Base-by-base conservation (phyloP, 192 early-diverging fungal species). In the Chytriomyces confervae region DNA sequence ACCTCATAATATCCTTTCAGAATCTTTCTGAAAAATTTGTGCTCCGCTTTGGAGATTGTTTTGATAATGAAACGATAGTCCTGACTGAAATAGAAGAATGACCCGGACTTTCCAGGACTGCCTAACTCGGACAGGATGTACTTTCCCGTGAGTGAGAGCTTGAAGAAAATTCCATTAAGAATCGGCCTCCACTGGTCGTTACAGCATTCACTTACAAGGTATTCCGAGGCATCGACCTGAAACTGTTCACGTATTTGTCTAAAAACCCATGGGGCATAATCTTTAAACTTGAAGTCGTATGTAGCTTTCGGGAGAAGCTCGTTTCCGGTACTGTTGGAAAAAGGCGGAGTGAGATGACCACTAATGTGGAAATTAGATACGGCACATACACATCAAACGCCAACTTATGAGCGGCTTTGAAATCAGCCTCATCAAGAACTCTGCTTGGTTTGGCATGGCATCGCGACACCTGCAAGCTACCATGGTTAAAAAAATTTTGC, bases 51-150 rank as follows among this genome's bases (percentile, higher is more conserved):
- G 81, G 96, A 94, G 76, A 98, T 95, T 2, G 97, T 98, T 78
- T 99, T 99, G 89, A 99, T 99, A 77, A 99, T 99, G 83, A 95
- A 98, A 13, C 96, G 91, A 83, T 96, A 97, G 89, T 99, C 98
- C 71, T 94, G 91, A 29, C 95, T 96, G 84, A 94, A 99, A 87
- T 97, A 99, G 81, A 99, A 98, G 86, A 98, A 98, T 64, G 91
- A 93, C 27, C 97, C 97, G 77, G 92, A 94, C 82, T 98, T 98
- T 46, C 98, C 98, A 10, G 98, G 93, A 43, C 95, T 96, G 10
- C 92, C 93, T 6, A 97, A 84, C 83, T 98, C 97, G 29, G 95
- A 98, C 3, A 99, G 90, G 46, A 98, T 94, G 86, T 97, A 98
- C 86, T 97, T 96, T 82, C 93, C 95, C 1, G 96, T 98, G 61